phyloP scores from a whole-genome alignment of 139 green algal species.

The Nannochloris sp. region DNA sequence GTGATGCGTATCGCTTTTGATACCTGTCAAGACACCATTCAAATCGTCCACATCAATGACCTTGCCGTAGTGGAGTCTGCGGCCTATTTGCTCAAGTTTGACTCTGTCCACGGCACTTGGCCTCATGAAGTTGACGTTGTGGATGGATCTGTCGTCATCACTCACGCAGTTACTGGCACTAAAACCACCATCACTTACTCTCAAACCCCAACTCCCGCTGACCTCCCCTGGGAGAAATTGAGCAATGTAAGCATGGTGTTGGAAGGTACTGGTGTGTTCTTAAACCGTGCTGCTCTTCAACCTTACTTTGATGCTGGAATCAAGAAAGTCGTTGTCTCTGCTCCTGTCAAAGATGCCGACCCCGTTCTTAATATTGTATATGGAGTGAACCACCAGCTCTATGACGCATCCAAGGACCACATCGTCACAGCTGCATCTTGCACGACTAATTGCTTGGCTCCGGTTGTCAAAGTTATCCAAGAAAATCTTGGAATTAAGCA shows the following conservation, averaged over 20 bases:
- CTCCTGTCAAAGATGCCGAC: constrained; percentile 70
- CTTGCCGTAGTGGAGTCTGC: constrained; percentile 43
- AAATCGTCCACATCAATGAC: constrained; percentile 80
- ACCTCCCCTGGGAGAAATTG: constrained; percentile 22
- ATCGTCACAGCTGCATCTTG: constrained; percentile 83
- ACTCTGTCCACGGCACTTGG: constrained; percentile 68
- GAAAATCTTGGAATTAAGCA: constrained; percentile 75
- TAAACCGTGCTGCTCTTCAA: constrained; percentile 45
- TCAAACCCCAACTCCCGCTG: constrained; percentile 15
- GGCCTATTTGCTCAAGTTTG: constrained; percentile 78
- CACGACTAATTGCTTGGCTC: constrained; percentile 87
- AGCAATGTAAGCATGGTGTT: constrained; percentile 45
- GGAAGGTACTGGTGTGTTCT: constrained; percentile 64
- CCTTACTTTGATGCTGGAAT: constrained; percentile 63
- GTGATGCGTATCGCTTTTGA: constrained; percentile 40
- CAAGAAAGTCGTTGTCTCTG: constrained; percentile 63
- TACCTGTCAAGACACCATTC: neutral
- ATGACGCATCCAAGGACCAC: constrained; percentile 54
- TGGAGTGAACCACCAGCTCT: constrained; percentile 68
- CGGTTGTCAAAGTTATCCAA: constrained; percentile 71
- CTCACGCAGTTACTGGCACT: constrained; percentile 17
- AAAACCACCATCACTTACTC: constrained; percentile 38
- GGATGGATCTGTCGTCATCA: constrained; percentile 42
- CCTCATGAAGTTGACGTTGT: constrained; percentile 33
- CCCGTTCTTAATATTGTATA: constrained; percentile 77